Conservation (phyloP, 352 stramenopile species). For the Globisporangium iwayamae region DNA sequence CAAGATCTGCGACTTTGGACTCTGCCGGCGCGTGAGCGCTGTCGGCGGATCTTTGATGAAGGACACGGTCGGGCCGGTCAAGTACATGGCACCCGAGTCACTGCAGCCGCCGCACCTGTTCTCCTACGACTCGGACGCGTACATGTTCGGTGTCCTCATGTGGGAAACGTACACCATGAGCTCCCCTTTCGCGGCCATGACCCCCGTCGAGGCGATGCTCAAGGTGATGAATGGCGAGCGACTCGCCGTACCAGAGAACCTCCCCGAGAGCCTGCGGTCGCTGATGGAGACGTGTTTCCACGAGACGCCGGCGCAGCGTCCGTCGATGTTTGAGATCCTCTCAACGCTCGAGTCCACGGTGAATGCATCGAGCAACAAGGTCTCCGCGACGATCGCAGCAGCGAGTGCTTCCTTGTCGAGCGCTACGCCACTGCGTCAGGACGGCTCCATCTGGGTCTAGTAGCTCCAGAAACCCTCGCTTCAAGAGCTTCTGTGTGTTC, state of each 20-base stretch:
- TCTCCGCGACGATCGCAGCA: constrained; percentile 5
- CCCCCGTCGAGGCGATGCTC: constrained; percentile 61
- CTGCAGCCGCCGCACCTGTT: constrained; percentile 70
- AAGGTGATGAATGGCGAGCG: constrained; percentile 57
- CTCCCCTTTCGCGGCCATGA: constrained; percentile 48
- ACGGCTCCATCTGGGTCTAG: constrained; percentile 25
- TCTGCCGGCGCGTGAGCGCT: constrained; percentile 63
- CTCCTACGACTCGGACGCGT: constrained; percentile 74
- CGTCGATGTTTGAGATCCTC: constrained; percentile 71
- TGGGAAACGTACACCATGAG: constrained; percentile 71
- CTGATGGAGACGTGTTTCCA: constrained; percentile 75
- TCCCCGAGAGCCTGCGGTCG: constrained; percentile 42
- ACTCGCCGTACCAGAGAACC: constrained; percentile 37
- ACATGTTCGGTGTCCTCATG: constrained; percentile 85
- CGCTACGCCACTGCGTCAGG: constrained; percentile 4
- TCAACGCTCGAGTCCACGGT: constrained; percentile 32
- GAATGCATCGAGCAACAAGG: neutral
- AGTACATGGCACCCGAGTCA: constrained; percentile 85
- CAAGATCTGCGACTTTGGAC: constrained; percentile 79
- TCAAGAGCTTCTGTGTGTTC: neutral
- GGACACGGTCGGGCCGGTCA: constrained; percentile 61
- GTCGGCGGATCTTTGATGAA: constrained; percentile 57
- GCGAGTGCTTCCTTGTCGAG: constrained; percentile 15
- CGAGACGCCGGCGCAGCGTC: constrained; percentile 54
- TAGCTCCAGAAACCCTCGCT: neutral